A percentile compares a stretch with the other conserved stretches of the same genome.
Evolutionary conservation across 805 yeast species (phyloP).

Genomic region (Candida nonsorbophila): DNA sequence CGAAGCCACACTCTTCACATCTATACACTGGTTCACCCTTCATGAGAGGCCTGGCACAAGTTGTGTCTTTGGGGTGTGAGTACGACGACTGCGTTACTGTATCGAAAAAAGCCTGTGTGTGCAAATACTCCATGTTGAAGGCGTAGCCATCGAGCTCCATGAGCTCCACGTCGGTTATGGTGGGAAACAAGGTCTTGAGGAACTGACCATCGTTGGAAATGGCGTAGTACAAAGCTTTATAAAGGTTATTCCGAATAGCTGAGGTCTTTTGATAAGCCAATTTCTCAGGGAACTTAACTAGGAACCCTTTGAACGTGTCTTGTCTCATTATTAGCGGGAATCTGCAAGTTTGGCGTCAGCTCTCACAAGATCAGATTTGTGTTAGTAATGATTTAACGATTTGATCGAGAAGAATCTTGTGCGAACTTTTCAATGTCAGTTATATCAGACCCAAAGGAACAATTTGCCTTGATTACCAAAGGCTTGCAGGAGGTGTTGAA

Average conservation of each 20-base stretch:
- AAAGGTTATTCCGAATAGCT: constrained; percentile 15
- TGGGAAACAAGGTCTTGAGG: constrained; percentile 29
- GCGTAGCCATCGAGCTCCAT: constrained; percentile 8
- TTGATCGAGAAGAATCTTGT: no score
- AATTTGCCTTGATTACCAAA: constrained; percentile 72
- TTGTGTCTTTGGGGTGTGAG: constrained; percentile 51
- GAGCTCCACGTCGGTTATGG: constrained; percentile 13
- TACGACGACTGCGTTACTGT: constrained; percentile 8
- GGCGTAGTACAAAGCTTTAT: constrained; percentile 25
- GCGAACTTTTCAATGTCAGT: not conserved
- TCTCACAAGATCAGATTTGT: no score
- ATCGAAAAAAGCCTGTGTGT: constrained; percentile 10
- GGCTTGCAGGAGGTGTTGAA: constrained; percentile 90
- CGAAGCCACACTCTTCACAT: constrained; percentile 73
- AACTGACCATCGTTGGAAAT: constrained; percentile 33
- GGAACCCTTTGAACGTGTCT: constrained; percentile 18
- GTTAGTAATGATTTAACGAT: no score
- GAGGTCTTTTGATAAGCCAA: constrained; percentile 9
- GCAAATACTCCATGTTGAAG: constrained; percentile 4
- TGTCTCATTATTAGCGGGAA: constrained; percentile 14
- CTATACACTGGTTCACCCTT: constrained; percentile 64
- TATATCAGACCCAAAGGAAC: constrained; percentile 42
- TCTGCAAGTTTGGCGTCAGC: no score
- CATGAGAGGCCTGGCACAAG: constrained; percentile 62
- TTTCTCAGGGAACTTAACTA: constrained; percentile 19